phyloP scores from a whole-genome alignment of 257 asterid genomes.

The Buddleja alternifolia region DNA sequence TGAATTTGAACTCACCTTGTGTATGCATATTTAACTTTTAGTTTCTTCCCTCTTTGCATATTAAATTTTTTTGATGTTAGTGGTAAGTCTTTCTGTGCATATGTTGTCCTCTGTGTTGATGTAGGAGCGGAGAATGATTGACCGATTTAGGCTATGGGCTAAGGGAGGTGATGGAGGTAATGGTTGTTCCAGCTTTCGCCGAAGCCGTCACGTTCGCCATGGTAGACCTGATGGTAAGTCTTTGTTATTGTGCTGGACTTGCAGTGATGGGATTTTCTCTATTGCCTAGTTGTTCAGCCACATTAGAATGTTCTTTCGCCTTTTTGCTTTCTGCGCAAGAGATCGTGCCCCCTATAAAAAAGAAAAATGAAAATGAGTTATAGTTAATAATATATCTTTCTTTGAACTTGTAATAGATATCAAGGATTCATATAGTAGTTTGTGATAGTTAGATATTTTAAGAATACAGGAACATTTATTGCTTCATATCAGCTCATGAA shows the following conservation, averaged over 20 bases:
- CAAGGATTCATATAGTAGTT: conserved; percentile 6
- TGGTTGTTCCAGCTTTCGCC: conserved; percentile 87
- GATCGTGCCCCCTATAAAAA: neutral
- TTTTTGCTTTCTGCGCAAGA: neutral
- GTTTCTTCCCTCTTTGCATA: conserved; percentile 5
- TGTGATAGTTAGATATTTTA: neutral
- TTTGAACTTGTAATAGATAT: neutral
- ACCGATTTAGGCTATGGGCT: conserved; percentile 70
- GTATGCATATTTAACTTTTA: conserved; percentile 2
- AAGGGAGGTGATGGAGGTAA: conserved; percentile 98
- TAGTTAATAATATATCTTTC: neutral
- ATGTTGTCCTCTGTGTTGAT: conserved; percentile 24
- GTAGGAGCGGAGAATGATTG: conserved; percentile 94
- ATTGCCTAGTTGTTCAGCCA: neutral
- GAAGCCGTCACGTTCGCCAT: conserved; percentile 76
- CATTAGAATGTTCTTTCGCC: conserved; percentile 3
- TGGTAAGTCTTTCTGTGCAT: conserved; percentile 7
- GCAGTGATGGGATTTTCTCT: neutral
- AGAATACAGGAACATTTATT: neutral
- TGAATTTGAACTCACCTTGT: conserved; percentile 13
- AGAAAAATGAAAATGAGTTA: neutral
- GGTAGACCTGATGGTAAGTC: conserved; percentile 90
- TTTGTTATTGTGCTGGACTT: conserved; percentile 19
- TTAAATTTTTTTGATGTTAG: neutral
- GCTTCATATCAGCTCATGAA: conserved; percentile 21